phyloP scores from a whole-genome alignment of 208 protist genomes.

The Wallacemonas sp. region DNA sequence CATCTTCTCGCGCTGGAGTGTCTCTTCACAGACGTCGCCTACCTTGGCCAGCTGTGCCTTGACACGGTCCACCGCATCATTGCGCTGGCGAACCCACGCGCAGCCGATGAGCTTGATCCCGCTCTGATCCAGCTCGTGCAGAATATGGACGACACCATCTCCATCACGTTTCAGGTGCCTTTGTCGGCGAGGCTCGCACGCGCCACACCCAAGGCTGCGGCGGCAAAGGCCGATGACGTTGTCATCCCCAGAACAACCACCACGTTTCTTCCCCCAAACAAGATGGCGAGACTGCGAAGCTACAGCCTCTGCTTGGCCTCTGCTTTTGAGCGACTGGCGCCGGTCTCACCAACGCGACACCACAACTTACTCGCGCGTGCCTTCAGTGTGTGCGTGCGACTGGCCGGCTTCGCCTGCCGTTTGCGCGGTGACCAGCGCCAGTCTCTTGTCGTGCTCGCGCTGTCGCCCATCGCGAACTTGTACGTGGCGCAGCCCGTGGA shows the following conservation, averaged over 20 bases:
- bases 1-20: conserved; percentile 37
- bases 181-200: neutral
- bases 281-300: neutral
- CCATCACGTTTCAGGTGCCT: neutral
- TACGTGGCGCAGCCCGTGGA: conserved; percentile 11
- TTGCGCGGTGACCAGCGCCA: conserved; percentile 8
- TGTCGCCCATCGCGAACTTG: conserved; percentile 13
- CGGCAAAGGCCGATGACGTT: neutral
- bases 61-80: conserved; percentile 46
- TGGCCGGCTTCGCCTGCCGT: conserved; percentile 3
- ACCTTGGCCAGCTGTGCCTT: conserved; percentile 55
- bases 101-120: conserved; percentile 21
- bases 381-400: neutral
- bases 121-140: conserved; percentile 25
- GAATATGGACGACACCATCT: conserved; percentile 19
- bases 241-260: neutral
- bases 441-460: neutral
- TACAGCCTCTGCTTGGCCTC: conserved; percentile 4
- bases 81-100: conserved; percentile 13
- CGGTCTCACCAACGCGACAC: conserved; percentile 4
- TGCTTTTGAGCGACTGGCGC: conserved; percentile 6
- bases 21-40: conserved; percentile 32
- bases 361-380: neutral
- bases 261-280: neutral
- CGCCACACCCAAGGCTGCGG: neutral